Evolutionary conservation across 805 yeast species (phyloP), one percentile per base, ranked within the genome.

Genomic region (Suhomyces xylopsoci): DNA sequence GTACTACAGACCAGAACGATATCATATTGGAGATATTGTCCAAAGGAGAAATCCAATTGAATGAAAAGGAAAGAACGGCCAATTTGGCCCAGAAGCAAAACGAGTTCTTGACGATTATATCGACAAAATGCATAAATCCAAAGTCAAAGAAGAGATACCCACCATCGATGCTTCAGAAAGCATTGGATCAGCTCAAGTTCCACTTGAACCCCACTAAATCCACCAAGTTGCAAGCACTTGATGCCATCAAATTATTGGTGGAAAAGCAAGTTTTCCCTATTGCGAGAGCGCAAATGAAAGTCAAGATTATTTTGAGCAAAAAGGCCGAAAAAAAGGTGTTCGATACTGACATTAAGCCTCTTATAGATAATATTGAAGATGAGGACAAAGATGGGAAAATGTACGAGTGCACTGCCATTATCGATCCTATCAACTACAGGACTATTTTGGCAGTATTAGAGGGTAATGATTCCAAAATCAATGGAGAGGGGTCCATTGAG

Each of bases 41-140:
- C 52, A 90, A 89, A 65, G 99, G 99, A 40, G 99, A 94, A 68
- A 86, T 94, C 58, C 98, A 94, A 67, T 80, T 94, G 50, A 90
- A 94, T 61, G 97, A 90, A 68, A 91, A 90, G 73, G 99, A 94
- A 70, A 79, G 99, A 62, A 87, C 82, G 57, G 85, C 87, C 47
- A 86, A 87, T 66, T 69, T 83, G 54, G 80, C 78, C 51, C 92
- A 89, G 67, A 80, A 86, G 48, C 89, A 84, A 58, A 90, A 90
- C 57, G 96, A 91, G 62, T 85, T 91, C 55, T 72, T 94, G 32
- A 90, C 85, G 48, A 83, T 90, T 44, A 84, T 94, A 28, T 87
- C 96, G 15, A 85, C 96, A 3, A 91, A 90, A 67, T 92, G 97
- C 65, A 86, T 94, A 47, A 94, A 94, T 59, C 98, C 99, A 4